Base-by-base conservation (phyloP, 2,329 filamentous ascomycete genomes). In the Aureobasidium sp. region DNA sequence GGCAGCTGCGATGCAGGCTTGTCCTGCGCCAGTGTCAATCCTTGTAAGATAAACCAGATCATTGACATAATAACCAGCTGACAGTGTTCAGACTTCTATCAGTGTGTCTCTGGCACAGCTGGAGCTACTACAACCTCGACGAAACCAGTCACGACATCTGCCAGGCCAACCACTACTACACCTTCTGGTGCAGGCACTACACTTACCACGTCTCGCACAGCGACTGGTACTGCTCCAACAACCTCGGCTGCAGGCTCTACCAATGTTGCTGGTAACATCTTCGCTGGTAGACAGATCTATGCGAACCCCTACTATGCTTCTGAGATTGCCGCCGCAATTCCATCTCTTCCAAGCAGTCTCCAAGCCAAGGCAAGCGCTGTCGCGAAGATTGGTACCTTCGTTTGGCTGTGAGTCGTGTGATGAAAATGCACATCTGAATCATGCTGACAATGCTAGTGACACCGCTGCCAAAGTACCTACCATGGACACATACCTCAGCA, bases 281-380 rank as follows among this genome's bases (percentile, higher is more conserved):
- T 82, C 63, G 72, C 72, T 10, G 80, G 79, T 23, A 76, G 79
- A 63, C 73, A 78, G 63, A 75, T 80, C 51, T 82, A 81, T 64
- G 77, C 76, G 34, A 82, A 82, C 66, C 74, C 79, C 3, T 82
- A 79, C 71, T 83, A 83, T 69, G 75, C 80, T 8, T 59, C 56
- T 39, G 56, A 59, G 44, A 48, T 59, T 41, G 56, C 56, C 3
- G 56, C 56, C 15, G 56, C 56, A 12, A 59, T 59, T 32, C 44
- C 56, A 12, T 37, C 56, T 48, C 34, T 59, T 4, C 56, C 56
- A 4, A 79, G 79, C 8, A 61, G 48, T n/a, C 58, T 61, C 1
- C 26, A 13, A n/a, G 27, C 46, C 7, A 52, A 46, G 13, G 58
- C 48, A 20, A 61, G 48, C 3, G 58, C 58, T n/a, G 56, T 59